Evolutionary conservation across 2,329 filamentous ascomycete genomes (phyloP), one percentile per base, ranked within the genome.

Genomic region (Diaporthe nobilis): DNA sequence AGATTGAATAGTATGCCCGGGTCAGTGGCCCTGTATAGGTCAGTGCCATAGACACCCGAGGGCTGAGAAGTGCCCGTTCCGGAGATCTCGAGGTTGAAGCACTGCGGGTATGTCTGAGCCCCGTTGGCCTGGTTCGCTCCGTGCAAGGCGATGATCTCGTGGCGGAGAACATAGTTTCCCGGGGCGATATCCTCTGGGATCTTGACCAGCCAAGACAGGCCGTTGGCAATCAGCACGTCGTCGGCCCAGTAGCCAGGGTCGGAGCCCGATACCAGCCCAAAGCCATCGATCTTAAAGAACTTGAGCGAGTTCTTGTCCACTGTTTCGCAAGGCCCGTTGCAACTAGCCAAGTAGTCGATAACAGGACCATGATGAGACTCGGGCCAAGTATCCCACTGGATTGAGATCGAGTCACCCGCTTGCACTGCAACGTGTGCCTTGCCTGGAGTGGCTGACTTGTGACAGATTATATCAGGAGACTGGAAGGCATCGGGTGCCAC

Each of bases 261-360:
- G 63, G 80, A 85, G 58, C 83, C 85, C 76, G 84, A 80, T 75
- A 88, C 84, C 77, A 91, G 87, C 74, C 91, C 92, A 42, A 82
- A 85, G 72, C 87, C 87, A 47, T 88, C 87, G 75, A 93, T 92
- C 87, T 94, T 94, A 87, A 92, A 90, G 83, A 89, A 93, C 78
- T 89, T 82, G 37, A 93, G 86, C 7, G 84, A 80, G 2, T 81
- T 83, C 82, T 90, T 89, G 82, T 90, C 87, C 73, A 88, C 89
- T 0, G 82, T 82, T 47, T 87, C 85, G 81, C 61, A 65, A 13
- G 91, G 87, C n/a, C 88, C 90, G 42, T 86, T 84, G 84, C 90
- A 92, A 79, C 86, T 87, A 72, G 92, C 92, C n/a, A 93, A 84
- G 85, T 93, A 93, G 81, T 88, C 88, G 77, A 93, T 87, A 79